Conservation (phyloP, 345 rosid genomes). For the Hirschfeldia incana region DNA sequence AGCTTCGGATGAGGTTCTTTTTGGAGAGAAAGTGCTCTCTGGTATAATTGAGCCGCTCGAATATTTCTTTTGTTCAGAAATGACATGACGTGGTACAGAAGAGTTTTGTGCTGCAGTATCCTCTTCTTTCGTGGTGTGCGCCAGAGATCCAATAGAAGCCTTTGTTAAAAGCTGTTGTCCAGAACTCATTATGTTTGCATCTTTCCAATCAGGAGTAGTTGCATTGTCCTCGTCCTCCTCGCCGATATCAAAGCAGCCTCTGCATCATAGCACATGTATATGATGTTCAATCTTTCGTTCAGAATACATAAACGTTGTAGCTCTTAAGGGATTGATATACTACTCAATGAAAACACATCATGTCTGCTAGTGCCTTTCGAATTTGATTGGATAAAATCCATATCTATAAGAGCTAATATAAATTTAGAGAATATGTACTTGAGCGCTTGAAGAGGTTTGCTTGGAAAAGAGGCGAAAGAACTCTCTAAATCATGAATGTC, state of each 20-base stretch:
- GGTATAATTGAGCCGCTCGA: slow-evolving; percentile 65
- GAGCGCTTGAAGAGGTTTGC: slow-evolving; percentile 84
- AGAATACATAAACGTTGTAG: not conserved
- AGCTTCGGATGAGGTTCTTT: slow-evolving; percentile 53
- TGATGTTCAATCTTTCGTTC: not conserved
- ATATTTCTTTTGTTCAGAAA: slow-evolving; percentile 52
- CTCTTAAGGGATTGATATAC: not conserved
- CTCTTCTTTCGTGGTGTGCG: slow-evolving; percentile 50
- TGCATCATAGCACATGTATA: slow-evolving; percentile 44
- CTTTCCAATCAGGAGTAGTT: slow-evolving; percentile 62
- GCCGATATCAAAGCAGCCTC: slow-evolving; percentile 80
- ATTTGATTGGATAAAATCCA: not conserved
- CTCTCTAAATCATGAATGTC: slow-evolving; percentile 71
- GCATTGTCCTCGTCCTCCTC: slow-evolving; percentile 71
- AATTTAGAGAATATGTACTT: slow-evolving; percentile 46
- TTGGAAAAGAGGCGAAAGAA: slow-evolving; percentile 77
- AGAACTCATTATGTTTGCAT: slow-evolving; percentile 41
- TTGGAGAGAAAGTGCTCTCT: slow-evolving; percentile 52
- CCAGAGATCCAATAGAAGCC: slow-evolving; percentile 41
- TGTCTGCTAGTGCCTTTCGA: not conserved
- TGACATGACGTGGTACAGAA: slow-evolving; percentile 47
- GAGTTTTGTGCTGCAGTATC: slow-evolving; percentile 52
- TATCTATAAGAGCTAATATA: slow-evolving; percentile 16
- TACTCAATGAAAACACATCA: slow-evolving; percentile 10
- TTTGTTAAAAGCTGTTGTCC: slow-evolving; percentile 49